phyloP scores from a whole-genome alignment of 129 eudicot species.

The Rutidosis leptorrhynchoides region DNA sequence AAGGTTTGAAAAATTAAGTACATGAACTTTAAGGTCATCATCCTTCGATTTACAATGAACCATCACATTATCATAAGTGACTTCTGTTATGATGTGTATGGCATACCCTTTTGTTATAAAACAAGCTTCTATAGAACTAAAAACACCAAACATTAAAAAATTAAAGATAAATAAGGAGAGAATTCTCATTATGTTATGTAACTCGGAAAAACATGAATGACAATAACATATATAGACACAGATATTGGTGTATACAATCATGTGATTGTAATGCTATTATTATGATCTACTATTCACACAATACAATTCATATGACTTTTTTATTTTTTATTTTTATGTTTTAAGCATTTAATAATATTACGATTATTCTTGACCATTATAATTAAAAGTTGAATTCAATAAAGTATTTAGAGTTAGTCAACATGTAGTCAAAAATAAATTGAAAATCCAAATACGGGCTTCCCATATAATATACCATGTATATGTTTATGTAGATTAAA shows the following conservation, averaged over 20 bases:
- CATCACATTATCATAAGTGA: slow-evolving; percentile 25
- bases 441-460: no score
- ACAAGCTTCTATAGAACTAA: slow-evolving; percentile 8
- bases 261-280: neutral
- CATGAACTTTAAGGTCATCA: slow-evolving; percentile 25
- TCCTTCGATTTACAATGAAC: slow-evolving; percentile 30
- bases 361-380: neutral
- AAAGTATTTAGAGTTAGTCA: neutral
- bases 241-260: no score
- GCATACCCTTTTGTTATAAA: slow-evolving; percentile 14
- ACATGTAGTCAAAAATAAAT: no score
- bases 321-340: neutral
- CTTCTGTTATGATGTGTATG: slow-evolving; percentile 20
- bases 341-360: neutral
- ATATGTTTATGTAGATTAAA: no score
- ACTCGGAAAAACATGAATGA: neutral
- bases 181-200: slow-evolving; percentile 21
- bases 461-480: no score
- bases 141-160: neutral
- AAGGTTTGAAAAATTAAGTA: slow-evolving; percentile 21
- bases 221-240: neutral
- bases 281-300: neutral
- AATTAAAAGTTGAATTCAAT: neutral
- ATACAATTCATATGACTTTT: neutral
- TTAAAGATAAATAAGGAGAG: neutral